These are phyloP conservation scores for Lentinula detonsa DNA, from an alignment of 768 basidiomycete genomes.

Conservation along the genomic window DNA sequence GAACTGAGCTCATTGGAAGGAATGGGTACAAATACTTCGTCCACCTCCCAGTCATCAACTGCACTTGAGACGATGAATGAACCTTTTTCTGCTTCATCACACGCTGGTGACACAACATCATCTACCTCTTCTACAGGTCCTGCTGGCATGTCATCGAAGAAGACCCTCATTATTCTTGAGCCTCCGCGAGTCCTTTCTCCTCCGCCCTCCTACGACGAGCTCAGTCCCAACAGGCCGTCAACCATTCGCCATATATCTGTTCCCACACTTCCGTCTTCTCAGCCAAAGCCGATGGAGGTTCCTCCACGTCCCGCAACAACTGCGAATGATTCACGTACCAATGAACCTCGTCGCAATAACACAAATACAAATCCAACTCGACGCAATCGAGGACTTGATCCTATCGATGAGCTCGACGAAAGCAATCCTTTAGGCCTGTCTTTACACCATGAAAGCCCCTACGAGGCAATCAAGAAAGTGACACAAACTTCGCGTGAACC, in stretches of 20 bases:
- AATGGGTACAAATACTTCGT: not conserved
- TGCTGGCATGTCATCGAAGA: not conserved
- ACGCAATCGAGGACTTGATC: constrained; percentile 37
- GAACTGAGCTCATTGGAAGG: not conserved
- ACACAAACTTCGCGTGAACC: not conserved
- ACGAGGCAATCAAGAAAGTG: constrained; percentile 49
- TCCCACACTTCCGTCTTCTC: not conserved
- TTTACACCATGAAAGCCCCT: constrained; percentile 71
- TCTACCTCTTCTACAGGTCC: not conserved
- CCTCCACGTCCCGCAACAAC: constrained; percentile 9
- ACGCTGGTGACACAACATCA: not conserved
- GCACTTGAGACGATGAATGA: not conserved
- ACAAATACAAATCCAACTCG: not conserved
- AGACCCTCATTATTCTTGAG: not conserved
- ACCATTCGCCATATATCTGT: not conserved
- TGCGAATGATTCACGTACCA: constrained; percentile 1
- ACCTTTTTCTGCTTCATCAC: not conserved
- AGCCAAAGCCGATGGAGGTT: not conserved
- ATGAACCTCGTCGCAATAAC: not conserved
- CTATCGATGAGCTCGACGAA: constrained; percentile 76
- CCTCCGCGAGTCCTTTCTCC: not conserved
- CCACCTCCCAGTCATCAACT: not conserved
- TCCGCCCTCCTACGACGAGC: not conserved
- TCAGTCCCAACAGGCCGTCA: not conserved
- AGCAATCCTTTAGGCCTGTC: constrained; percentile 59